Conservation (phyloP, 257 asterid species). For the Solanum pinnatisectum region DNA sequence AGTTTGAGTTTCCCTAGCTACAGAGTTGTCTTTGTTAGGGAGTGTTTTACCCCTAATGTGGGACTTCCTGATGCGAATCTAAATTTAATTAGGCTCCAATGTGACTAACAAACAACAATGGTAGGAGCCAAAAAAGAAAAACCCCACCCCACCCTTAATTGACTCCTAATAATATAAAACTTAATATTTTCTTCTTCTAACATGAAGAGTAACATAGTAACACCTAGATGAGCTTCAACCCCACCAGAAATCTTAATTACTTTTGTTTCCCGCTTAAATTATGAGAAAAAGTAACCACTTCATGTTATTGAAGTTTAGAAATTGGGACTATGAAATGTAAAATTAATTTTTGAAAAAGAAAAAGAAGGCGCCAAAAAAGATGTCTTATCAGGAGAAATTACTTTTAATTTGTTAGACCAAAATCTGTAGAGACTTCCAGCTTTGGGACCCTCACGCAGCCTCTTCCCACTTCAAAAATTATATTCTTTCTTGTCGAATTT, state of each 20-base stretch:
- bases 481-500: too few relatives aligned
- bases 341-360: neutral
- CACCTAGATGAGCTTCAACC: neutral
- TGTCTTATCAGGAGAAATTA: neutral
- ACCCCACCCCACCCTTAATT: too few relatives aligned
- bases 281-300: neutral
- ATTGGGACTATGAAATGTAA: neutral
- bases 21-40: accelerated
- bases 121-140: too few relatives aligned
- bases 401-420: neutral
- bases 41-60: too few relatives aligned
- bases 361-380: neutral
- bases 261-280: neutral
- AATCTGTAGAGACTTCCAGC: neutral
- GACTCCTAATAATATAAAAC: neutral
- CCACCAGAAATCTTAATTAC: neutral
- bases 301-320: neutral
- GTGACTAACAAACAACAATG: too few relatives aligned
- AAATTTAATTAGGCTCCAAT: accelerated
- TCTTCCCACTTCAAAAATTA: neutral
- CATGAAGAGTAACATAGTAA: neutral
- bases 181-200: neutral
- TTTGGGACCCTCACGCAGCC: neutral
- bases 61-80: neutral
- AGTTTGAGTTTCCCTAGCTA: too few relatives aligned